Conservation (phyloP, 2,329 filamentous ascomycete genomes). For the Pseudocercospora fijiensis region DNA sequence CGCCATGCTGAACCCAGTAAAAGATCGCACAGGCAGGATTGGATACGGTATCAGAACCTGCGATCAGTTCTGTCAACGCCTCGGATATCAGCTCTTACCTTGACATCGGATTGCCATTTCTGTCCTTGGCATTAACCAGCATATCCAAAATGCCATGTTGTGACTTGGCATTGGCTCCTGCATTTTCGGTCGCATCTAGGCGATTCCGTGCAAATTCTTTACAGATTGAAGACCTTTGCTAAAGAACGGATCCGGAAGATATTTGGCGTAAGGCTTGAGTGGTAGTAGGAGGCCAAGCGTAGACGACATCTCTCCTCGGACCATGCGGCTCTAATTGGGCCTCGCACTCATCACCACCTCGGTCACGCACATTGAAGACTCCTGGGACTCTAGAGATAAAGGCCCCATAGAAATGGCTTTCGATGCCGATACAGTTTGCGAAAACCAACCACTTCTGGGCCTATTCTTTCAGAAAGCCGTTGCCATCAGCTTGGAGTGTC, state of each 20-base stretch:
- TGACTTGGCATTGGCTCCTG: neutral
- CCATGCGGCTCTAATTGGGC: conserved; percentile 24
- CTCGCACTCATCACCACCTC: conserved; percentile 30
- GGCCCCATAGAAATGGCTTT: conserved; percentile 36
- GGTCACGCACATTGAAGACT: conserved; percentile 40
- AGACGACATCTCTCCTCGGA: conserved; percentile 29
- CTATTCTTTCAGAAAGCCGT: conserved; percentile 38
- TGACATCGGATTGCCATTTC: conserved; percentile 34
- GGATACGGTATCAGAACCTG: conserved; percentile 39
- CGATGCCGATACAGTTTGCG: neutral
- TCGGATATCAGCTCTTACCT: conserved; percentile 36
- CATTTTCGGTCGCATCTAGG: conserved; percentile 20
- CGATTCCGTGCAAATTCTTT: conserved; percentile 29
- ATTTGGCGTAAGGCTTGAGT: conserved; percentile 25
- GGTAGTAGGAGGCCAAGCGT: conserved; percentile 25
- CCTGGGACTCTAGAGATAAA: conserved; percentile 39
- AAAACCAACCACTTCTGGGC: conserved; percentile 1
- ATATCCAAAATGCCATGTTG: conserved; percentile 38
- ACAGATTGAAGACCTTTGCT: conserved; percentile 29
- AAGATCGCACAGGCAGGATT: conserved; percentile 35
- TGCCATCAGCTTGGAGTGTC: conserved; percentile 35
- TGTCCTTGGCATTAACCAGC: conserved; percentile 35
- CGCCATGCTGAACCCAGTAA: conserved; percentile 30
- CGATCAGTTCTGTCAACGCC: conserved; percentile 39
- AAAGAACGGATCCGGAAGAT: conserved; percentile 32